Base-by-base conservation (phyloP, 2,329 filamentous ascomycete species). In the Aspergillus jensenii region DNA sequence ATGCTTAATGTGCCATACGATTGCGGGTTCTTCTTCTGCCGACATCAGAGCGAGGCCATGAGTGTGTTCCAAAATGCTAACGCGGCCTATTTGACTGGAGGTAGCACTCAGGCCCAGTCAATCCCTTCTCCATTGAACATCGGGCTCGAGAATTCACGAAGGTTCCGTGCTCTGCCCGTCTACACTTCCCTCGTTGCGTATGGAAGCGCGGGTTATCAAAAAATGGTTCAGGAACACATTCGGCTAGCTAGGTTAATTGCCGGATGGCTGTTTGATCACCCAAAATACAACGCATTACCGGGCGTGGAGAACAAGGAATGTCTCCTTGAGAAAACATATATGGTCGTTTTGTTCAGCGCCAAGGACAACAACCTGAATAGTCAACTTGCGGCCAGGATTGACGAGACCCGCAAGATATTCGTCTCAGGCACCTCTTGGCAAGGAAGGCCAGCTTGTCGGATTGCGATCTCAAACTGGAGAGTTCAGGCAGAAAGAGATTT, bases 1-100 rank as follows among this genome's bases (percentile, higher is more conserved):
- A 77, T 96, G n/a, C 82, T 98, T 60, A 97, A 97, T 65, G 91
- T 96, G 46, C 93, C 93, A 0, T 97, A 97, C 67, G 93, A 97
- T 73, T 93, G 89, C 67, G 93, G 93, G 44, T 89, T 97, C 74
- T 96, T 96, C 81, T 84, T 96, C 66, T 91, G 87, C 52, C 85
- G 86, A 17, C 84, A 89, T 61, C 76, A 83, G 7, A 67, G 75
- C 3, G 77, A 85, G 12, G 82, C 88, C 1, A 79, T 81, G 31
- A 75, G 82, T 4, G 87, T 92, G 9, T 96, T 93, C 74, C 82
- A 84, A 59, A 97, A 97, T 74, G 86, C 90, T 33, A 93, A 93
- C 70, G 93, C 93, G 2, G 90, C 88, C 1, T 97, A 97, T 69
- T 84, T 96, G 46, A 73, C 74, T 8, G 73, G 74, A 19, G 71